Evolutionary conservation across 2,329 filamentous ascomycete genomes (phyloP).

Genomic region (Escovopsis sp.): DNA sequence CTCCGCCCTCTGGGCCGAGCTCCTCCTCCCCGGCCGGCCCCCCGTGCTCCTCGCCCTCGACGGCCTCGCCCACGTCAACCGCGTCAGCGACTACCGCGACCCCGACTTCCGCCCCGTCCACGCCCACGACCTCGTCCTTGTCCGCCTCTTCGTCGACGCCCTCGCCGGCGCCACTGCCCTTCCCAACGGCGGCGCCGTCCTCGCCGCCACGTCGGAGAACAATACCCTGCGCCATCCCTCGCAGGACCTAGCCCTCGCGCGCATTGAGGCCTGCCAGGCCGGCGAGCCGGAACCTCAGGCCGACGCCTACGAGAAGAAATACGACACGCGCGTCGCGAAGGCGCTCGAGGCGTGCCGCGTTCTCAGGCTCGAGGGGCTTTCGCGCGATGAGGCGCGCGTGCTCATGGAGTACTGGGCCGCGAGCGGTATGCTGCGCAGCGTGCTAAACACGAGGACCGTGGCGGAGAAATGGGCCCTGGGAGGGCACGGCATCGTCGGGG

Average conservation of each 20-base stretch:
- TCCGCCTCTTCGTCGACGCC: conserved; percentile 59
- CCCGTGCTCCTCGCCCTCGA: conserved; percentile 64
- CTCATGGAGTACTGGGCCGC: conserved; percentile 89
- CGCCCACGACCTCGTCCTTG: conserved; percentile 65
- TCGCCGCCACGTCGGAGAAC: conserved; percentile 59
- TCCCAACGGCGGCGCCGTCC: conserved; percentile 61
- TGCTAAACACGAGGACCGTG: conserved; percentile 55
- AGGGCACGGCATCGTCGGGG: conserved; percentile 68
- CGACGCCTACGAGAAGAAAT: conserved; percentile 39
- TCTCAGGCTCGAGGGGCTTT: conserved; percentile 50
- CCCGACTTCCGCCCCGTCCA: conserved; percentile 62
- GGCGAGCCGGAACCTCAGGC: conserved; percentile 22
- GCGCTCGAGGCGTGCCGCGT: conserved; percentile 34
- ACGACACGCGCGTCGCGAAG: conserved; percentile 41
- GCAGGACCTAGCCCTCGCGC: conserved; percentile 51
- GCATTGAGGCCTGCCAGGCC: conserved; percentile 31
- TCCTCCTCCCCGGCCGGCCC: conserved; percentile 37
- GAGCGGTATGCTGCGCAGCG: conserved; percentile 61
- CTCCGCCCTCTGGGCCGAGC: conserved; percentile 65
- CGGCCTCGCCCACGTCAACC: conserved; percentile 69
- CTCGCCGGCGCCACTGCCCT: conserved; percentile 44
- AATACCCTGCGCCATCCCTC: conserved; percentile 51
- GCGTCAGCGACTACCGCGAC: conserved; percentile 57
- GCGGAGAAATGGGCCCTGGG: conserved; percentile 72
- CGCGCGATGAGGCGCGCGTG: conserved; percentile 56